These are phyloP conservation scores for Glycine latifolia DNA, from an alignment of 306 rosid species.

Conservation along the genomic window DNA sequence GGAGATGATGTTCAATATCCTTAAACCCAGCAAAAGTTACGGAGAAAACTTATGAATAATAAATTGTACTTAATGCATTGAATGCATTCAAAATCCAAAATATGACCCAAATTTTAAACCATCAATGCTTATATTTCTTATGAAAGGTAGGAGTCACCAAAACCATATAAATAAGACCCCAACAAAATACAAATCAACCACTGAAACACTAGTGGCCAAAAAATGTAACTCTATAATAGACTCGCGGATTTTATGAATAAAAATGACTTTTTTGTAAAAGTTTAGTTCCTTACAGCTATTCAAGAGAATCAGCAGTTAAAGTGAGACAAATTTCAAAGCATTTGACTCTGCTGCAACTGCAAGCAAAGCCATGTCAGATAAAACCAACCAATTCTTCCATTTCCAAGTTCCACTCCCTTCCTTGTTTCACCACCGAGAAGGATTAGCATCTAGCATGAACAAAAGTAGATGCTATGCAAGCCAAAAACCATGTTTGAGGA, in stretches of 20 bases:
- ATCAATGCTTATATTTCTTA: background rate
- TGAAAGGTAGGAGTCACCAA: conserved; percentile 17
- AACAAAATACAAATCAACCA: conserved; percentile 27
- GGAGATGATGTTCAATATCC: conserved; percentile 12
- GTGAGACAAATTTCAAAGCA: conserved; percentile 50
- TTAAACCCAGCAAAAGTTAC: conserved; percentile 3
- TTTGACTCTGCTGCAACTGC: conserved; percentile 35
- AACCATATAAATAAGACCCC: conserved; percentile 24
- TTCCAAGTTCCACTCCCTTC: background rate
- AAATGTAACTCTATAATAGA: conserved; percentile 30
- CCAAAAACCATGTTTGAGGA: background rate
- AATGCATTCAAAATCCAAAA: conserved; percentile 35
- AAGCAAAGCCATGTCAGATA: conserved; percentile 35
- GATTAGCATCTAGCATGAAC: conserved; percentile 10
- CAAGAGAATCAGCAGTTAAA: conserved; percentile 12
- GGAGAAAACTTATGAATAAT: conserved; percentile 4
- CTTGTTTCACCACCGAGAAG: conserved; percentile 1
- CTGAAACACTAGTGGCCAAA: background rate
- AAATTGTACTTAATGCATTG: conserved; percentile 12
- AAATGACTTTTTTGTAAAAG: background rate
- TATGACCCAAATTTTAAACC: conserved; percentile 20
- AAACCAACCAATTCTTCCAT: conserved; percentile 29
- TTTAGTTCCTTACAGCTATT: conserved; percentile 41
- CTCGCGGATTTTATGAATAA: conserved; percentile 2
- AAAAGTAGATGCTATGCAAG: background rate